Conservation (phyloP, 2,329 filamentous ascomycete genomes). For the Ophiostoma ulmi region DNA sequence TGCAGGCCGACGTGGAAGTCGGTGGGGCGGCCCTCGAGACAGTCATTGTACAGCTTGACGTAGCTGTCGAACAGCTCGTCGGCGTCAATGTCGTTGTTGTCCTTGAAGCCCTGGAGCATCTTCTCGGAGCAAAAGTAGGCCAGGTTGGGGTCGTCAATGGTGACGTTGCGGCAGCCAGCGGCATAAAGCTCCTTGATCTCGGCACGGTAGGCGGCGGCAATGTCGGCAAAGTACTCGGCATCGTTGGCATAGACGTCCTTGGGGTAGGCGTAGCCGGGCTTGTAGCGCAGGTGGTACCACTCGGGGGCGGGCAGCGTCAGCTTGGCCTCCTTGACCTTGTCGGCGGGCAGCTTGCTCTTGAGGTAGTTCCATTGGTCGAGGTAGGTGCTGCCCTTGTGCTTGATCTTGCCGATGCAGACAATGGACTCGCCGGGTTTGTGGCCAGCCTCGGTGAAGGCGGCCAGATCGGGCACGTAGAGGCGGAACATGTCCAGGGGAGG, state of each 20-base stretch:
- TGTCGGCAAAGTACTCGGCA: constrained; percentile 47
- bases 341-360: constrained; percentile 48
- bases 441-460: constrained; percentile 42
- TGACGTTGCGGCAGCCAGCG: constrained; percentile 48
- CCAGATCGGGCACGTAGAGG: constrained; percentile 39
- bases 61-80: constrained; percentile 65
- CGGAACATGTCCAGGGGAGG: constrained; percentile 37
- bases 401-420: constrained; percentile 45
- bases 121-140: constrained; percentile 64
- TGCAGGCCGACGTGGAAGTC: constrained; percentile 70
- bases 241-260: constrained; percentile 45
- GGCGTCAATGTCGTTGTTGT: constrained; percentile 51
- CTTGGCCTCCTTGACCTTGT: constrained; percentile 60
- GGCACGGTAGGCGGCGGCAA: constrained; percentile 46
- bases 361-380: constrained; percentile 41
- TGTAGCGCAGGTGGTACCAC: constrained; percentile 56
- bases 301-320: constrained; percentile 58
- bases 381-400: constrained; percentile 42
- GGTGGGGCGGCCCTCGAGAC: constrained; percentile 53
- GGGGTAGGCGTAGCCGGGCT: constrained; percentile 45
- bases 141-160: constrained; percentile 60
- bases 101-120: constrained; percentile 55
- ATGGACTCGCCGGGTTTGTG: constrained; percentile 45
- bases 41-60: constrained; percentile 68
- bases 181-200: constrained; percentile 47